Percentiles rank a stretch among this genome's conserved stretches.
These are phyloP conservation scores for Phytopythium aichiense DNA, from an alignment of 352 stramenopile species.

Conservation along the genomic window DNA sequence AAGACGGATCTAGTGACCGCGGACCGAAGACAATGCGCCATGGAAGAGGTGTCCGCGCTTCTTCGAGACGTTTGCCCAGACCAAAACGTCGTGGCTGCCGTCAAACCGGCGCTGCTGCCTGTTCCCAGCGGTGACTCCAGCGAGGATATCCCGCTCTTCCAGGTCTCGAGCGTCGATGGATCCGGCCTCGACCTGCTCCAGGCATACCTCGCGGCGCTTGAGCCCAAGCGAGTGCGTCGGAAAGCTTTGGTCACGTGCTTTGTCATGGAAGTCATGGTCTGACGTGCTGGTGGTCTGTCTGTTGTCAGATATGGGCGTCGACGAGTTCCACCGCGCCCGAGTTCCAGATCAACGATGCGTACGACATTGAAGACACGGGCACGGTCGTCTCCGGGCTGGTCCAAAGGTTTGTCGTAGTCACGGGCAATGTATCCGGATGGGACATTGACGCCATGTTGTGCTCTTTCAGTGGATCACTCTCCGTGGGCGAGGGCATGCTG, in stretches of 20 bases:
- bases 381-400: constrained; percentile 72
- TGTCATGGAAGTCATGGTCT: neutral
- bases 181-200: constrained; percentile 52
- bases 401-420: constrained; percentile 23
- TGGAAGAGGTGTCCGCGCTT: constrained; percentile 42
- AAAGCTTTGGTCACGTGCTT: neutral
- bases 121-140: neutral
- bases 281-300: neutral
- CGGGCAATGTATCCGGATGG: too few relatives aligned
- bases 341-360: constrained; percentile 79
- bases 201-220: constrained; percentile 45
- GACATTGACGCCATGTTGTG: neutral
- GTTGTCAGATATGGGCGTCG: constrained; percentile 34
- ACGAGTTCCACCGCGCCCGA: constrained; percentile 48
- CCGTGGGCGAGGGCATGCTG: constrained; percentile 57
- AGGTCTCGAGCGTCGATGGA: constrained; percentile 59
- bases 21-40: constrained; percentile 42
- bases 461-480: constrained; percentile 44
- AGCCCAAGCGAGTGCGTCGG: constrained; percentile 49
- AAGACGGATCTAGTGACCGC: constrained; percentile 52
- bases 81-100: constrained; percentile 16
- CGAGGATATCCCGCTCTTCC: constrained; percentile 43
- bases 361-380: constrained; percentile 65
- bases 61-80: constrained; percentile 30
- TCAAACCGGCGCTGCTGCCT: constrained; percentile 6